Evolutionary conservation across 169 alveolate genomes (phyloP), one percentile per base, ranked within the genome.

Genomic region (Cyclospora cayetanensis): DNA sequence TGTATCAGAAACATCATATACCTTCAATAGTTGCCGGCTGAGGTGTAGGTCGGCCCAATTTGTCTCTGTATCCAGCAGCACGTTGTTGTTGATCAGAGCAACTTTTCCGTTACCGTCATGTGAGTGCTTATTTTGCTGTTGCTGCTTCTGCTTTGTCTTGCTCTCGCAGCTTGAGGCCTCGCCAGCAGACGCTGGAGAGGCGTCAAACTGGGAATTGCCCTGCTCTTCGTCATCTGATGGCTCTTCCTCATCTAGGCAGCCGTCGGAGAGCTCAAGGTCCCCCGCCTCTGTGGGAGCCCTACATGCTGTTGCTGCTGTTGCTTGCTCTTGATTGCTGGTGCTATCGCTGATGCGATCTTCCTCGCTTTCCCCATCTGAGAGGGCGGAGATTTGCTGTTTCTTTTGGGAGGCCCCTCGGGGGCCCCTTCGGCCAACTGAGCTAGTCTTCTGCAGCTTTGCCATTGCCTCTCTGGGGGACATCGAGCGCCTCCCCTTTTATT

Each of bases 1-100:
- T 31, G 15, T 18, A 50, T 35, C 25, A 55, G 39, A 35, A 2
- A 20, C 3, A 15, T 3, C 12, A 55, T 4, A 5, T 31, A 41
- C 91, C 50, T 60, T 84, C 37, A 84, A 46, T 11, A 60, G 65
- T 12, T 79, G 83, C 4, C 82, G 74, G 63, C 91, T 84, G 25
- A 82, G 52, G 41, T 34, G 60, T 34, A 82, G 60, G n/a, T 82
- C 77, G 5, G 50, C 90, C 90, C 90, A 82, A 18, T 55, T 41
- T 37, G 72, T 85, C 74, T 63, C 42, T 43, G 52, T 66, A 27
- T 34, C 31, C 43, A 52, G 50, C 15, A 37, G 63, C 50, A 41
- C 65, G n/a, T 39, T 65, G 70, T 34, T 11, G 74, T 25, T 9
- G 70, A 29, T 46, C 46, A 11, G 7, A 22, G 46, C 37, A 15